Base-by-base conservation (phyloP, 139 green algal species). In the Yamagishiella unicocca region DNA sequence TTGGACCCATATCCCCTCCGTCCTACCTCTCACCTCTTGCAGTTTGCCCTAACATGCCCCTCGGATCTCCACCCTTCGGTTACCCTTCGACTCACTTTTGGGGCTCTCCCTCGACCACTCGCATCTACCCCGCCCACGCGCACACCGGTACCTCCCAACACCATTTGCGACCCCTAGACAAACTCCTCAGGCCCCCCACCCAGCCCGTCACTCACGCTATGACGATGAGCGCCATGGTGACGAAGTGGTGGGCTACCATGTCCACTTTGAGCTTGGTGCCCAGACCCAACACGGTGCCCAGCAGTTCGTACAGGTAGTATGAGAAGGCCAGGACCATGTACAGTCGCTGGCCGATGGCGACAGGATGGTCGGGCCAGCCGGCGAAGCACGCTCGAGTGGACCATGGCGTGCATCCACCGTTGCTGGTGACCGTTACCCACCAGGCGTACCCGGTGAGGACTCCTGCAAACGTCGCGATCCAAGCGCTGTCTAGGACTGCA, bases 201-300 rank as follows among this genome's bases (percentile, higher is more conserved):
- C n/a, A n/a, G n/a, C n/a, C n/a, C n/a, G n/a, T n/a, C n/a, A 82
- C 74, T 64, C 45, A 86, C 67, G 75, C 73, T 4, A 83, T 61
- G 55, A 77, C 33, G 79, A 93, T 92, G 46, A 95, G 90, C 12
- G 50, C 50, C 89, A 93, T 91, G 43, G 90, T 93, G 2, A 90
- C 89, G 4, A 93, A 0, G 64, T 95, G 92, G 73, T 95, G 92
- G 31, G 91, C 67, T 9, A 93, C 35, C 92, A 95, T 95, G 55
- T 95, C 92, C 4, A 53, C 21, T 64, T 90, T 90, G 7, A 93
- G 84, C 31, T 82, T 50, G 33, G 89, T 87, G 35, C 89, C 89
- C 14, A 90, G 46, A 9, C 89, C 82, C n/a, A 93, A 17, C 1
- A 75, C 53, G 1, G 85, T 92, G 33, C 92, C 90, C 12, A 92